A percentile compares a stretch with the other conserved stretches of the same genome.
Evolutionary conservation across 1,284 basidiomycete species (phyloP).

Genomic region (Ceratobasidium sp.): DNA sequence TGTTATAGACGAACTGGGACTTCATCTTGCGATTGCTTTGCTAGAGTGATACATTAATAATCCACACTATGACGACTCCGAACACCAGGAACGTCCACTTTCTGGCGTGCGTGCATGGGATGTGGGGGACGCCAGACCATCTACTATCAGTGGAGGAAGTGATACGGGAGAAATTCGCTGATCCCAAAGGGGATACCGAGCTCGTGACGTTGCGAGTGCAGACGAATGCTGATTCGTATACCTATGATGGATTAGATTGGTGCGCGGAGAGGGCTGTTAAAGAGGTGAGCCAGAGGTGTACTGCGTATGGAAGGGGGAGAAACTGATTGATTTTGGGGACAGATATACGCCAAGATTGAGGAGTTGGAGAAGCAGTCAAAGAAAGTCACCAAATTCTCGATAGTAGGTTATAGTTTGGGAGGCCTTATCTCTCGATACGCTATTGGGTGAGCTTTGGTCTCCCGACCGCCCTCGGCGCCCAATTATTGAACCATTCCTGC

Average conservation of each 20-base stretch:
- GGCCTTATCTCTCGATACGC: conserved; percentile 84
- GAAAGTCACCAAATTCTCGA: conserved; percentile 74
- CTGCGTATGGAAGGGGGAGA: conserved; percentile 36
- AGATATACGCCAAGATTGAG: conserved; percentile 69
- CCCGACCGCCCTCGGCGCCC: background rate
- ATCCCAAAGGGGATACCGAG: conserved; percentile 44
- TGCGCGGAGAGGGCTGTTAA: conserved; percentile 76
- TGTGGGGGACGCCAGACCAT: conserved; percentile 82
- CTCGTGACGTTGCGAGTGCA: conserved; percentile 68
- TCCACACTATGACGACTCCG: too few species aligned
- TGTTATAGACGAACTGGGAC: too few species aligned
- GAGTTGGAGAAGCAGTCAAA: conserved; percentile 65
- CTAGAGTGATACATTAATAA: too few species aligned
- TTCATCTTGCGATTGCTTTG: too few species aligned
- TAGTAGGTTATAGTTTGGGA: conserved; percentile 85
- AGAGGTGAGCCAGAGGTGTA: conserved; percentile 65
- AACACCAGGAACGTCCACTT: conserved; percentile 64
- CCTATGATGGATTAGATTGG: conserved; percentile 83
- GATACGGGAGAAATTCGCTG: conserved; percentile 60
- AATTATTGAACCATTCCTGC: too few species aligned
- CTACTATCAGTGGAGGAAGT: conserved; percentile 53
- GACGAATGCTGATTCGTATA: conserved; percentile 69
- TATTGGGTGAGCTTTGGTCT: conserved; percentile 67
- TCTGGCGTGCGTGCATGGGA: conserved; percentile 82
- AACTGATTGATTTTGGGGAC: conserved; percentile 26